Percentiles rank a stretch among this genome's conserved stretches.
These are phyloP conservation scores for Candida dubliniensis DNA, from an alignment of 1,139 yeast species.

Conservation along the genomic window DNA sequence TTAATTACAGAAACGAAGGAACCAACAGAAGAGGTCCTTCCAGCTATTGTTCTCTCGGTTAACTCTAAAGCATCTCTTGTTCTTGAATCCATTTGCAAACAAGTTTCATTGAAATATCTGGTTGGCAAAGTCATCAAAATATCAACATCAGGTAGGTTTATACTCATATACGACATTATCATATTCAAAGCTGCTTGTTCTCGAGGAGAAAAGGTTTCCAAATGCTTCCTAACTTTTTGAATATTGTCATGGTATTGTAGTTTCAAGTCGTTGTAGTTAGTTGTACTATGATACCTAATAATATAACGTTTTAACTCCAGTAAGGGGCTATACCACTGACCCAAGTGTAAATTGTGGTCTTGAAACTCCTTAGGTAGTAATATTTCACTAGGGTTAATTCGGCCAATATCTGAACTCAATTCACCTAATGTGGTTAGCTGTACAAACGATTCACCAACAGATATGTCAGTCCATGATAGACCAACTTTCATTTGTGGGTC, in stretches of 20 bases:
- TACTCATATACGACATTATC: constrained; percentile 39
- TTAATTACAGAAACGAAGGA: constrained; percentile 68
- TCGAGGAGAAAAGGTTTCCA: constrained; percentile 53
- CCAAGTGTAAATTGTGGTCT: constrained; percentile 34
- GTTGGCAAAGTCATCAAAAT: constrained; percentile 40
- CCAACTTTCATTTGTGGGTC: constrained; percentile 60
- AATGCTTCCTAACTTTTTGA: constrained; percentile 53
- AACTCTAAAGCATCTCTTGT: constrained; percentile 84
- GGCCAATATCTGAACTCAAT: constrained; percentile 59
- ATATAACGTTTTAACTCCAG: constrained; percentile 63
- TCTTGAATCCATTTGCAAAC: constrained; percentile 78
- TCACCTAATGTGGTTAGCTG: constrained; percentile 59
- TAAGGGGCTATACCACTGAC: constrained; percentile 58
- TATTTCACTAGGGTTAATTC: constrained; percentile 71
- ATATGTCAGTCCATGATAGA: constrained; percentile 84
- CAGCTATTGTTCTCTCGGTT: constrained; percentile 51
- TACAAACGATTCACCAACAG: constrained; percentile 75
- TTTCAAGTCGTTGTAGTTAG: constrained; percentile 30
- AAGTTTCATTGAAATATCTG: constrained; percentile 43
- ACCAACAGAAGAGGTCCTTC: constrained; percentile 59
- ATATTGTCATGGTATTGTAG: constrained; percentile 44
- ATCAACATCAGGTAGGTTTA: constrained; percentile 42
- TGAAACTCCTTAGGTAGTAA: constrained; percentile 39
- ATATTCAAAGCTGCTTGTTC: constrained; percentile 48
- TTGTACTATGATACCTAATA: constrained; percentile 50